Conservation (phyloP, 805 yeast species). For the Priceomyces haplophilus region DNA sequence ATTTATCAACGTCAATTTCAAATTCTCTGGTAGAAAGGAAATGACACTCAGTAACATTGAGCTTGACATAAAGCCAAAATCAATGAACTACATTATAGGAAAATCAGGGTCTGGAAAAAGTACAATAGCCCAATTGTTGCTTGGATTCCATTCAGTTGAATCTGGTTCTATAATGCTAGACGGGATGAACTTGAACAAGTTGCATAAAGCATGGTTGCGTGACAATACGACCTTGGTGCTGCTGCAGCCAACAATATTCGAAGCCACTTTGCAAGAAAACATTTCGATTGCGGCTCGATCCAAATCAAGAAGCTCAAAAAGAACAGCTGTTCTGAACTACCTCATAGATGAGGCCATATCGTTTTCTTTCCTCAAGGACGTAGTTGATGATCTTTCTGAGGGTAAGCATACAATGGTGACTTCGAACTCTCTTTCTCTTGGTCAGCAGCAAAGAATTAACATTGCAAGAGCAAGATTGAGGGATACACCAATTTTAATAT, state of each 20-base stretch:
- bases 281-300: conserved; percentile 48
- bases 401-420: conserved; percentile 57
- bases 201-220: conserved; percentile 52
- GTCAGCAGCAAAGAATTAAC: conserved; percentile 82
- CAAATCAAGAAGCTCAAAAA: conserved; percentile 12
- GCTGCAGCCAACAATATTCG: conserved; percentile 66
- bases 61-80: conserved; percentile 37
- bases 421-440: conserved; percentile 66
- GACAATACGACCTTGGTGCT: conserved; percentile 70
- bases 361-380: conserved; percentile 50
- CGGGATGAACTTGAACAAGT: conserved; percentile 41
- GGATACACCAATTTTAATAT: conserved; percentile 68
- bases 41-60: conserved; percentile 46
- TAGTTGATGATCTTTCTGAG: conserved; percentile 47
- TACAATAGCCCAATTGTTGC: conserved; percentile 61
- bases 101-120: conserved; percentile 94
- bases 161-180: conserved; percentile 61
- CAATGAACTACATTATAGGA: conserved; percentile 70
- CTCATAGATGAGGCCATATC: conserved; percentile 43
- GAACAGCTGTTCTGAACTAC: conserved; percentile 17
- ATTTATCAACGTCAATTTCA: conserved; percentile 57
- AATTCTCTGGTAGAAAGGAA: conserved; percentile 57
- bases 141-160: conserved; percentile 52
- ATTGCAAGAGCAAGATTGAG: conserved; percentile 78
- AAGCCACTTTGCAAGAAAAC: conserved; percentile 61